Percentiles rank a stretch among this genome's conserved stretches.
phyloP scores from a whole-genome alignment of 2,329 filamentous ascomycete species.

The Emmonsiellopsis sp. region DNA sequence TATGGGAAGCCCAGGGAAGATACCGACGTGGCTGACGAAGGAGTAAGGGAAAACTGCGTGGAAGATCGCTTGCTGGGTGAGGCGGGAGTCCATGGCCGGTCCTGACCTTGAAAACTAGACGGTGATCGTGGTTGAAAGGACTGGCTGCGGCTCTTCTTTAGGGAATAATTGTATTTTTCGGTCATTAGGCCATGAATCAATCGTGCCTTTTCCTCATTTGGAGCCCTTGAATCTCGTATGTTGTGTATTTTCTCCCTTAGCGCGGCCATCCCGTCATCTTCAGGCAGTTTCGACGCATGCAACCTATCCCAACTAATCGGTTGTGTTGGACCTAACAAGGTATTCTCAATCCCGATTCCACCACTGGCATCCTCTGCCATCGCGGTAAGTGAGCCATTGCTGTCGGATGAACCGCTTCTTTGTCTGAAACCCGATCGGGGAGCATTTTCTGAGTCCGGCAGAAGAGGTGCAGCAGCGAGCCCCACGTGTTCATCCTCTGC shows the following conservation, averaged over 20 bases:
- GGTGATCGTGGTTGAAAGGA: conserved; percentile 16
- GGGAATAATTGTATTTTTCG: conserved; percentile 53
- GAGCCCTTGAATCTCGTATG: conserved; percentile 55
- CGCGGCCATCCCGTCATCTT: conserved; percentile 68
- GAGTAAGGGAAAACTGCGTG: conserved; percentile 20
- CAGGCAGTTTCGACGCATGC: conserved; percentile 44
- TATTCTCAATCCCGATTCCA: neutral
- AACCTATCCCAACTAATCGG: conserved; percentile 11
- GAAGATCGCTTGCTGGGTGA: conserved; percentile 22
- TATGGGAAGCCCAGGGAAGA: conserved; percentile 25
- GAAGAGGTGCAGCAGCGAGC: no score
- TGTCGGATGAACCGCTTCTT: no score
- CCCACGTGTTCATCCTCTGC: no score
- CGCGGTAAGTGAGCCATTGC: no score
- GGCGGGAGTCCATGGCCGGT: conserved; percentile 21
- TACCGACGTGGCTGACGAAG: conserved; percentile 20
- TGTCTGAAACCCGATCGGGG: no score
- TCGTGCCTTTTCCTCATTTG: conserved; percentile 57
- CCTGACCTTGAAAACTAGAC: conserved; percentile 17
- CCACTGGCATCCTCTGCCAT: neutral
- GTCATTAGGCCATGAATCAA: conserved; percentile 63
- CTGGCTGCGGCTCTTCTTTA: conserved; percentile 19
- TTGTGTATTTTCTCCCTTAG: conserved; percentile 59
- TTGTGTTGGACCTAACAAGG: neutral
- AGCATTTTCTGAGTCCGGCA: no score